These are phyloP conservation scores for Prinsepia uniflora DNA, from an alignment of 306 rosid species.

Conservation along the genomic window DNA sequence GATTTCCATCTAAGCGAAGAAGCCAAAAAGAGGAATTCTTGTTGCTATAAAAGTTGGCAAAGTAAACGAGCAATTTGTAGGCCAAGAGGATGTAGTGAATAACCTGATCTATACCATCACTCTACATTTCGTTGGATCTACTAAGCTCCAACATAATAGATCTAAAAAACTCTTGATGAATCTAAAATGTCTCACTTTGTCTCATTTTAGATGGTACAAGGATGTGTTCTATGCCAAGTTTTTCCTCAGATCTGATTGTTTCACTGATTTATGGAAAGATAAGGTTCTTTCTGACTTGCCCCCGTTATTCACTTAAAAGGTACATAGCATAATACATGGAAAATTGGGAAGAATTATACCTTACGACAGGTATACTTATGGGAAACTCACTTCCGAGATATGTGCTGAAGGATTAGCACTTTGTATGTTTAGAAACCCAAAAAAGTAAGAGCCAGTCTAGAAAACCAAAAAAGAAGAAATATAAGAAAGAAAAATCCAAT, in stretches of 20 bases:
- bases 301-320: neutral
- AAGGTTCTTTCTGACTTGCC: neutral
- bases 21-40: too few species aligned
- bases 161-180: too few species aligned
- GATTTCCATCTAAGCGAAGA: too few species aligned
- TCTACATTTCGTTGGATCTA: neutral
- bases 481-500: neutral
- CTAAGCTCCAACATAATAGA: too few species aligned
- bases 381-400: neutral
- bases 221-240: too few species aligned
- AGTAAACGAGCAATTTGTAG: too few species aligned
- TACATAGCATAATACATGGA: neutral
- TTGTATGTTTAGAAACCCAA: neutral
- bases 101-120: neutral
- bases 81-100: too few species aligned
- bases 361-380: neutral
- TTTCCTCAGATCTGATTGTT: too few species aligned
- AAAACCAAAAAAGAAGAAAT: fast-evolving
- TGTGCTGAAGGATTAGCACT: neutral
- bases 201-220: too few species aligned
- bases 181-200: too few species aligned
- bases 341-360: neutral
- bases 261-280: too few species aligned
- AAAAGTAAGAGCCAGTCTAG: neutral
- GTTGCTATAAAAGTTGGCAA: too few species aligned